Conservation (phyloP, 306 rosid genomes). For the Hippophae tibetana region DNA sequence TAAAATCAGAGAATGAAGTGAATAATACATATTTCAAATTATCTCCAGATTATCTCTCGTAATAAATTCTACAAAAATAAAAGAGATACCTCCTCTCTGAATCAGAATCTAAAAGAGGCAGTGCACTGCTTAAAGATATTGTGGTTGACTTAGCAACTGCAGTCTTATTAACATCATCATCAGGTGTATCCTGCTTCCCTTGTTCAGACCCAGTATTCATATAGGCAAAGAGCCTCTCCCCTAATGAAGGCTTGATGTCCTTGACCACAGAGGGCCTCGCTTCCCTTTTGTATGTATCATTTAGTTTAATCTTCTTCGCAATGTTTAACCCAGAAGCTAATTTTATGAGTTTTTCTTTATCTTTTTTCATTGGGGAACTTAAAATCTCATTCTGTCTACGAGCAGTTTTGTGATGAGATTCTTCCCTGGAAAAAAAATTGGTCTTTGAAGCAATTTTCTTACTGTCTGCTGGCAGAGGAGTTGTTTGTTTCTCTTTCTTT, state of each 20-base stretch:
- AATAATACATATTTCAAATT: too few species aligned
- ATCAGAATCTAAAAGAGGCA: conserved; percentile 45
- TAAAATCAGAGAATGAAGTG: too few species aligned
- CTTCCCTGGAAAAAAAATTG: conserved; percentile 23
- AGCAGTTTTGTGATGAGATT: conserved; percentile 13
- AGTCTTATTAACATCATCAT: conserved; percentile 25
- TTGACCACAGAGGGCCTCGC: conserved; percentile 22
- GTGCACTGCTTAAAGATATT: conserved; percentile 22
- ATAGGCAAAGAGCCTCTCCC: conserved; percentile 21
- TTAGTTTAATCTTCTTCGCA: conserved; percentile 33
- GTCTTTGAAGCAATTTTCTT: conserved; percentile 30
- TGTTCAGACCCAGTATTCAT: conserved; percentile 25
- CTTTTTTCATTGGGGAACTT: conserved; percentile 23
- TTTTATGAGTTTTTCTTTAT: conserved; percentile 25
- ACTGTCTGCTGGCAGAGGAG: conserved; percentile 21
- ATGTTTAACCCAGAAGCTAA: conserved; percentile 27
- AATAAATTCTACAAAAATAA: too few species aligned
- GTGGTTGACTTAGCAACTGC: conserved; percentile 20
- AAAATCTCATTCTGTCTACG: conserved; percentile 27
- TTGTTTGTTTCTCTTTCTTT: conserved; percentile 20
- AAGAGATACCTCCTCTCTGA: conserved; percentile 56
- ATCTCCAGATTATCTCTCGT: too few species aligned
- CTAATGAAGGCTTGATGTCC: conserved; percentile 33
- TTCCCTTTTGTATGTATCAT: conserved; percentile 31
- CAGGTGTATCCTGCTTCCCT: conserved; percentile 24